phyloP scores from a whole-genome alignment of 345 rosid genomes.

The Euphorbia tirucalli region DNA sequence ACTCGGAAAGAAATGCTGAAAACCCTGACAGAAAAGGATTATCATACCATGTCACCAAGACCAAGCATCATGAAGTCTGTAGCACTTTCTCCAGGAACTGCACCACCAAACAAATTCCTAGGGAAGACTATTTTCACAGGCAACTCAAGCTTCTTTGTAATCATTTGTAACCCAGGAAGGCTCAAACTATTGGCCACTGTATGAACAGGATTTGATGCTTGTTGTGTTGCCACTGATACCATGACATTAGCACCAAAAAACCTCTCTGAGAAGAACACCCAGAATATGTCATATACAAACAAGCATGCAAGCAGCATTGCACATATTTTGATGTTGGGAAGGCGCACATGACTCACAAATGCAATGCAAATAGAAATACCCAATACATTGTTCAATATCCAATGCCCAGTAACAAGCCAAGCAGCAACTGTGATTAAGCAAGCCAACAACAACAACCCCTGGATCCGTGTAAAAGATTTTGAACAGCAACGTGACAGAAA shows the following conservation, averaged over 20 bases:
- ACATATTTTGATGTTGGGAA: conserved; percentile 90
- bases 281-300: conserved; percentile 92
- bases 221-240: conserved; percentile 98
- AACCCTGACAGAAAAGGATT: conserved; percentile 11
- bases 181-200: conserved; percentile 90
- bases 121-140: conserved; percentile 94
- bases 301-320: conserved; percentile 82
- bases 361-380: conserved; percentile 95
- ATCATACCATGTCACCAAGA: conserved; percentile 94
- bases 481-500: conserved; percentile 84
- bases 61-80: conserved; percentile 97
- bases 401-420: conserved; percentile 94
- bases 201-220: conserved; percentile 94
- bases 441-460: conserved; percentile 53
- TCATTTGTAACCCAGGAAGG: conserved; percentile 89
- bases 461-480: conserved; percentile 65
- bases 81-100: conserved; percentile 55
- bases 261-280: conserved; percentile 99
- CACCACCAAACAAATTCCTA: conserved; percentile 71
- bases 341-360: conserved; percentile 94
- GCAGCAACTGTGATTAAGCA: conserved; percentile 64
- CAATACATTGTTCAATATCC: conserved; percentile 87
- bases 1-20: conserved; percentile 6
- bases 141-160: conserved; percentile 90
- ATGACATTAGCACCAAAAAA: conserved; percentile 97